These are phyloP conservation scores for Oehlia diaphana DNA, from an alignment of 192 early-diverging fungal genomes.

Conservation along the genomic window DNA sequence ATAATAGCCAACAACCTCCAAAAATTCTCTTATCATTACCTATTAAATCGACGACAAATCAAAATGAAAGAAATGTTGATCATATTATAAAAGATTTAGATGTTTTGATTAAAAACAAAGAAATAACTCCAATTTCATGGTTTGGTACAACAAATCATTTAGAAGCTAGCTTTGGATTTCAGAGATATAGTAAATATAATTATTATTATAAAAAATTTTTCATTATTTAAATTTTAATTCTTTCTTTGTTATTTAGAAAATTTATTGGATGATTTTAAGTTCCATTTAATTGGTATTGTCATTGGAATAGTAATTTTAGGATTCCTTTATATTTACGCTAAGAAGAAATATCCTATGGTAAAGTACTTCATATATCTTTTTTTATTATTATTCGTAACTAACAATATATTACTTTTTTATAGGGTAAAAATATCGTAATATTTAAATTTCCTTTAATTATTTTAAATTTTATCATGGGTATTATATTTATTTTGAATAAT, in stretches of 20 bases:
- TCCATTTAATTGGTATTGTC: neutral
- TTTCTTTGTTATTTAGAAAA: neutral
- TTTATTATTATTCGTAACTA: neutral
- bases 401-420: neutral
- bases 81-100: neutral
- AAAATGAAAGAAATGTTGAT: neutral
- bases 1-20: too few relatives aligned
- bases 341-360: neutral
- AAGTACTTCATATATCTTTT: neutral
- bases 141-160: neutral
- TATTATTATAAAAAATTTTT: neutral
- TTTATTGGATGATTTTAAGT: neutral
- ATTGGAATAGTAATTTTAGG: neutral
- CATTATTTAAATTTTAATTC: neutral
- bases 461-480: neutral
- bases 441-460: neutral
- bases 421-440: conserved; percentile 1
- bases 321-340: neutral
- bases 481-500: neutral
- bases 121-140: neutral
- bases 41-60: neutral
- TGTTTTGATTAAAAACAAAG: conserved; percentile 4
- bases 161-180: neutral
- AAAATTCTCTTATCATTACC: neutral
- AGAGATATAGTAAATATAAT: neutral